Evolutionary conservation across 1,284 basidiomycete species (phyloP), one percentile per base, ranked within the genome.

Genomic region (Austropuccinia psidii): DNA sequence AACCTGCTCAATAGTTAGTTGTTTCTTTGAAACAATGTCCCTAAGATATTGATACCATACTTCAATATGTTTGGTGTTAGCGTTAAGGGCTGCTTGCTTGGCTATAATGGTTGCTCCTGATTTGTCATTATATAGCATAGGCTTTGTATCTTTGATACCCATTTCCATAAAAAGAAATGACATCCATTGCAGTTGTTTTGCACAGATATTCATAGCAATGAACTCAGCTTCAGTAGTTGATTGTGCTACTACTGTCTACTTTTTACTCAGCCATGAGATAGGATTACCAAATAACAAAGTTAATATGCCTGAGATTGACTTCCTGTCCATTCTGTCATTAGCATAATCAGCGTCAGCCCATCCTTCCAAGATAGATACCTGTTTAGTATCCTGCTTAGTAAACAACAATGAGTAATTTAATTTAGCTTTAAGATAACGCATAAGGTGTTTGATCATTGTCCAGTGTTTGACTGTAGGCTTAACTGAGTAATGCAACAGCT

Each of bases 61-160:
- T 54, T 67, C 49, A 54, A 67, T 67, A n/a, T 67, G 64, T 17
- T 67, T 50, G 21, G 47, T 37, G 9, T 67, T 54, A n/a, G 41
- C 15, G 45, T 64, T 64, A 15, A 64, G 39, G 45, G 29, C 9
- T 4, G 43, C 24, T 64, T 64, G 41, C 33, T 64, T 49, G 24
- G 29, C 37, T 2, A 60, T 37, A 4, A 60, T 60, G 1, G 37
- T 33, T 19, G 57, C 57, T 3, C 57, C 37, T 24, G 47, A 35
- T 35, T 65, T 55, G 13, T 65, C 45, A 24, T 65, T 65, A 11
- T 21, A 21, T 4, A 65, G 47, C 29, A 19, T 29, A 8, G 60
- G 60, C 7, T 7, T 31, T 4, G 35, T 17, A 27, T 43, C 31
- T 24, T 41, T 6, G 15, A 62, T 27, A 5, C 21, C 33, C 9